Base-by-base conservation (phyloP, 495 filamentous ascomycete species). In the Talaromyces proteolyticus region DNA sequence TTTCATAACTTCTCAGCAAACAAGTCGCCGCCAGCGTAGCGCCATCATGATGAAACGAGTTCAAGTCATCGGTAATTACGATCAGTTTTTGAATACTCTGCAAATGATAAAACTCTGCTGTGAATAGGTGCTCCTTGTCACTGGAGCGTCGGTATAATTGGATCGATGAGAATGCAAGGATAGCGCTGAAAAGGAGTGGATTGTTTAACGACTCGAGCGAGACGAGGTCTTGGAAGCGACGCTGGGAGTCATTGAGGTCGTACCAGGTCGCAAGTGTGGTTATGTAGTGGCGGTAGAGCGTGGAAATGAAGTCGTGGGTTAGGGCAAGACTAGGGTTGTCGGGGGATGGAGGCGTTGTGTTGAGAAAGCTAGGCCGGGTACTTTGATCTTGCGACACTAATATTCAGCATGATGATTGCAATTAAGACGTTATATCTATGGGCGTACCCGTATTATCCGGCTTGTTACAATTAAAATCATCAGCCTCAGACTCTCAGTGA, bases 1-100 rank as follows among this genome's bases (percentile, higher is more conserved):
- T 69, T 48, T 71, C 66, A 53, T 67, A 70, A 3, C 63, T 68
- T 19, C 65, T 51, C 14, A 73, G 42, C 10, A 73, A 53, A 40
- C 68, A 71, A 2, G 65, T 68, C 1, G 65, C 58, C 2, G 65
- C 68, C 1, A 71, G 47, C 0, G 59, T 57, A 24, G 61, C 57
- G 0, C 58, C 66, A 19, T 52, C 56, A n/a, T 42, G 46, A 4
- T 34, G 29, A n/a, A 60, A 36, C n/a, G 48, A 40, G 34, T 59
- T 47, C 20, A 46, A 11, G 29, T 56, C 47, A 3, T 51, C 24
- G 4, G 58, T 58, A 7, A 59, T 18, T 1, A 26, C 26, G 6
- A 59, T 40, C 23, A 58, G 34, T 12, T 44, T 49, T 22, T 47
- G 34, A 4, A 61, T 48, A 42, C 61, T 57, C 19, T 64, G 55